Conservation (phyloP, 352 stramenopile genomes). For the Globisporangium okanoganense region DNA sequence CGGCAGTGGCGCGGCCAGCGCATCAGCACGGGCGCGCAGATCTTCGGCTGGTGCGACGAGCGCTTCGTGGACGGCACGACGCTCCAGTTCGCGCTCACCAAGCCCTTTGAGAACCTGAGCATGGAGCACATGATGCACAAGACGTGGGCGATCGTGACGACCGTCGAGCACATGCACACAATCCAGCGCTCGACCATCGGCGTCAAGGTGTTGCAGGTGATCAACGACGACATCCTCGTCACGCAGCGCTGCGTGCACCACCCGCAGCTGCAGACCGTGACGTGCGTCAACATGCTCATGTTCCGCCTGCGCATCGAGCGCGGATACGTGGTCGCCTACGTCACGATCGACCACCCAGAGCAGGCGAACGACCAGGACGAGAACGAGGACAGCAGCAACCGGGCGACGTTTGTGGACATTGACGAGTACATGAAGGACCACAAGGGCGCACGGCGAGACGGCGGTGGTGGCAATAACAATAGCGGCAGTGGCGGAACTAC, state of each 20-base stretch:
- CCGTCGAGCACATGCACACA: conserved; percentile 43
- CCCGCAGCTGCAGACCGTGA: conserved; percentile 39
- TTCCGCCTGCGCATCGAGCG: conserved; percentile 33
- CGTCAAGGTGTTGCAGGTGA: conserved; percentile 41
- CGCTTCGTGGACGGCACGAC: conserved; percentile 46
- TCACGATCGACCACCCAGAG: conserved; percentile 36
- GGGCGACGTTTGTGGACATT: conserved; percentile 17
- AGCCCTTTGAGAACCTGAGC: conserved; percentile 26
- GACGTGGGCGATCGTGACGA: conserved; percentile 53
- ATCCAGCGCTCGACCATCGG: conserved; percentile 48
- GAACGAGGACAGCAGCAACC: neutral
- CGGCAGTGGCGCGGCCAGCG: conserved; percentile 31
- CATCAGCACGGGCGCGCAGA: conserved; percentile 37
- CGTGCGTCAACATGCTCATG: conserved; percentile 55
- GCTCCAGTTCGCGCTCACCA: conserved; percentile 42
- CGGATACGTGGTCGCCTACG: conserved; percentile 43
- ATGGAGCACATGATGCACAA: conserved; percentile 36
- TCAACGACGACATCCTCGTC: conserved; percentile 45
- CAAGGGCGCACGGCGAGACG: conserved; percentile 18
- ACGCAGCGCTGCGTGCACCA: conserved; percentile 46
- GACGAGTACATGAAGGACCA: conserved; percentile 30
- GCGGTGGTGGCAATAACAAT: neutral
- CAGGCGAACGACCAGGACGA: conserved; percentile 5
- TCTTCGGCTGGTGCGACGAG: conserved; percentile 47
- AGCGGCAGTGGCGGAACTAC: neutral